Evolutionary conservation across 345 rosid species (phyloP), one percentile per base, ranked within the genome.

Genomic region (Aquilaria yunnanensis): DNA sequence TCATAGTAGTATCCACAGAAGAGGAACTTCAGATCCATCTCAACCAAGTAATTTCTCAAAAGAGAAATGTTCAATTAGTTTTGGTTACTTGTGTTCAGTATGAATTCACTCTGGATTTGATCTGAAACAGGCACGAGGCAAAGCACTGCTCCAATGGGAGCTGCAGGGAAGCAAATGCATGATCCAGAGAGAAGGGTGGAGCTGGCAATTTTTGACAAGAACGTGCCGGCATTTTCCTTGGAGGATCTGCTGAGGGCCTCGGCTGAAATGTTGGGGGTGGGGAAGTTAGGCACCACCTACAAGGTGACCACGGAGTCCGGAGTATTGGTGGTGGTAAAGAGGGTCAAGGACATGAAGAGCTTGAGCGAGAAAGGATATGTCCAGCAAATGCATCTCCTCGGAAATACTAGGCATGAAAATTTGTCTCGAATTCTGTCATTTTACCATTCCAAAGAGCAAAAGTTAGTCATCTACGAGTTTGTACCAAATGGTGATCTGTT

Each of bases 211-310:
- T 74, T 85, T 1, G 75, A 72, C 57, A 73, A 57, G 74, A 72
- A 64, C 37, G 60, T 68, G 59, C 68, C 72, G 0, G 70, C 56
- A 4, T 82, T 85, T 16, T 80, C 80, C 75, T 73, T 82, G 72
- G 85, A 85, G 52, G 90, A 85, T 55, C 72, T 85, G 55, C 80
- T 85, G 0, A 70, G 83, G 59, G 78, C 87, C 65, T 78, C 87
- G 2, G 85, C 90, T 10, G 76, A 78, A 71, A 62, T 74, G 12
- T 43, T 85, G 10, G 85, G 83, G 14, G 81, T 70, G 48, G 90
- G 90, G 29, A 78, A 58, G 37, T 58, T 76, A 12, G 78, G 90
- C 41, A 71, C 62, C 1, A 85, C 90, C 2, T 80, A 78, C 63
- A 80, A 80, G 57, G 74, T 85, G 41, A 67, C 71, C 14, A 60